phyloP scores from a whole-genome alignment of 352 stramenopile genomes.

The Globisporangium carolinianum region DNA sequence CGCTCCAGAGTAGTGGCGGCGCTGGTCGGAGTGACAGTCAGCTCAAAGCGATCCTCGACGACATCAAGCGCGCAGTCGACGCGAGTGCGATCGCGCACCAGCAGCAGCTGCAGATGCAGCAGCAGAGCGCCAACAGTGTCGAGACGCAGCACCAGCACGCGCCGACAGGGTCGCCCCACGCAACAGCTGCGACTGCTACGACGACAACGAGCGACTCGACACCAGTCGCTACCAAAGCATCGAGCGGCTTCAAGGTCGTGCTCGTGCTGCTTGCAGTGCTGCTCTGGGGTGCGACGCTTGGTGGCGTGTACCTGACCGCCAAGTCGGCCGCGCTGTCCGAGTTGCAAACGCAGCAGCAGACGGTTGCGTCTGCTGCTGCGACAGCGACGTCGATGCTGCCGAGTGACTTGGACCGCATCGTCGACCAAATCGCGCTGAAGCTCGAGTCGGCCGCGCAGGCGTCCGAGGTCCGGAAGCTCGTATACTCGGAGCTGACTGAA shows the following conservation, averaged over 20 bases:
- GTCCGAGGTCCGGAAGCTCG: constrained; percentile 13
- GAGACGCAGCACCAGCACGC: not conserved
- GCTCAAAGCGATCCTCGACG: constrained; percentile 13
- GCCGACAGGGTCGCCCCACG: constrained; percentile 1
- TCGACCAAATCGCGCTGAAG: constrained; percentile 16
- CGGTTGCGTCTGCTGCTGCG: not conserved
- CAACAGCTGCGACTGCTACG: no score
- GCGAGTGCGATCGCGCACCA: not conserved
- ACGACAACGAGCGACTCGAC: not conserved
- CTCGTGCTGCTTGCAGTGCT: constrained; percentile 11
- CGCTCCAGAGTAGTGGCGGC: constrained; percentile 6
- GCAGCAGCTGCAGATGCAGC: constrained; percentile 1
- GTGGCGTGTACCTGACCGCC: constrained; percentile 16
- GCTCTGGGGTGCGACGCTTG: constrained; percentile 14
- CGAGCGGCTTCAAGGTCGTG: constrained; percentile 2
- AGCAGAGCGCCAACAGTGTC: not conserved
- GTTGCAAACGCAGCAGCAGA: constrained; percentile 9
- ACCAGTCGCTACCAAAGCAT: not conserved
- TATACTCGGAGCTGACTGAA: constrained; percentile 14
- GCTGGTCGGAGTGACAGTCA: constrained; percentile 11
- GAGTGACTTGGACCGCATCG: constrained; percentile 15
- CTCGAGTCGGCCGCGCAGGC: constrained; percentile 9
- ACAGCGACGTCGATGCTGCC: constrained; percentile 8
- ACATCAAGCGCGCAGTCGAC: constrained; percentile 15
- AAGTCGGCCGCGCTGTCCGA: constrained; percentile 14